phyloP scores from a whole-genome alignment of 176 grass and related monocot species.

The Juncus effusus region DNA sequence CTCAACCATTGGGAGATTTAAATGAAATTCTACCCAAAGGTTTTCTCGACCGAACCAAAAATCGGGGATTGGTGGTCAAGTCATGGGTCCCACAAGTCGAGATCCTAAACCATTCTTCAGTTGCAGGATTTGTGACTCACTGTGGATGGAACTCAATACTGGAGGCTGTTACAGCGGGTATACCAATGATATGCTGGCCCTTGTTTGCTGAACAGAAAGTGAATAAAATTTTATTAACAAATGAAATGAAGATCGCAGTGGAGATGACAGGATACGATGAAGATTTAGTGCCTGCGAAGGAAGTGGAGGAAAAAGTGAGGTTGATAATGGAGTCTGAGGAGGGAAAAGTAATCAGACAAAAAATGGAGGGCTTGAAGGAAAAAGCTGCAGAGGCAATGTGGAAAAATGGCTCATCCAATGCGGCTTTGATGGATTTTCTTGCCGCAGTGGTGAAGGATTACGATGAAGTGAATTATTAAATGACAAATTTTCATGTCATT shows the following conservation, averaged over 20 bases:
- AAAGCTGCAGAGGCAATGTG: not conserved
- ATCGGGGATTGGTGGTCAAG: slow-evolving; percentile 34
- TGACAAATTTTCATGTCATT: not conserved
- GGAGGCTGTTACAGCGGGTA: slow-evolving; percentile 33
- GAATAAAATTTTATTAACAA: slow-evolving; percentile 45
- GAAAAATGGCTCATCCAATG: slow-evolving; percentile 23
- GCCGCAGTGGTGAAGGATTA: not conserved
- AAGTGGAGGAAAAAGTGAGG: slow-evolving; percentile 36
- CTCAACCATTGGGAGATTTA: slow-evolving; percentile 20
- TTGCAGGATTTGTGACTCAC: slow-evolving; percentile 38
- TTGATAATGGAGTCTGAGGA: slow-evolving; percentile 36
- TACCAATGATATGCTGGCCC: slow-evolving; percentile 44
- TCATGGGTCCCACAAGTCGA: slow-evolving; percentile 53
- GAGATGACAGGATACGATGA: slow-evolving; percentile 34
- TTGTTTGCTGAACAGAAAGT: slow-evolving; percentile 36
- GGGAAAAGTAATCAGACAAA: slow-evolving; percentile 17
- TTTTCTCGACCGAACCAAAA: slow-evolving; percentile 39
- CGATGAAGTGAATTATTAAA: not conserved
- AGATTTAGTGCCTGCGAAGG: slow-evolving; percentile 26
- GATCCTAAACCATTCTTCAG: slow-evolving; percentile 37
- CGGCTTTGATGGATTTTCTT: slow-evolving; percentile 28
- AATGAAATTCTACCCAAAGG: slow-evolving; percentile 11
- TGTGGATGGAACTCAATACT: slow-evolving; percentile 54
- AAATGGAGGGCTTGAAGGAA: slow-evolving; percentile 4
- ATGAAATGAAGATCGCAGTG: slow-evolving; percentile 36